Evolutionary conservation across 148 eudicot species (phyloP), one percentile per base, ranked within the genome.

Genomic region (Talinum fruticosum): DNA sequence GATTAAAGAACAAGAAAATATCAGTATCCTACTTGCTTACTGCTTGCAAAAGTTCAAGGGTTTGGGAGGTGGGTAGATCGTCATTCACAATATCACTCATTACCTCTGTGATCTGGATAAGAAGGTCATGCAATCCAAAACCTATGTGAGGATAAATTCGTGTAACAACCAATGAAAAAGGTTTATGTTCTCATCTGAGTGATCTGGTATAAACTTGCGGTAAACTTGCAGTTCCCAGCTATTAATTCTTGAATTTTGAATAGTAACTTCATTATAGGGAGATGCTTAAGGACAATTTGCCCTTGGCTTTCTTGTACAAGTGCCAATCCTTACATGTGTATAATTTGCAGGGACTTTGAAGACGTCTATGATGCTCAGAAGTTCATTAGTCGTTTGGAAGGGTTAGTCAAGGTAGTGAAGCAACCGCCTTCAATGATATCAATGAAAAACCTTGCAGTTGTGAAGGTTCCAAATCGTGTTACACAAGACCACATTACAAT

Each of bases 391-490:
- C 91, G 94, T 87, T 83, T 95, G 57, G 88, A 95, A 67, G 97
- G 99, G 49, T 86, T 93, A 45, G 94, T 96, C 26, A 93, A 76
- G 86, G 97, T 93, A 54, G 87, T 87, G 33, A 87, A 85, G 82
- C 71, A 89, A 59, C 88, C 83, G 69, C 91, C 97, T 68, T 71
- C 89, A 29, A 76, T 77, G 68, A 54, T 91, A 81, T 83, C 94
- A 79, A 41, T 86, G 24, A 82, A 78, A 57, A 85, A 93, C 71
- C 87, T 93, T 74, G 94, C 92, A 29, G 97, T 96, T 28, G 93
- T 93, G 24, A 96, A 82, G 84, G 90, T 96, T 77, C 97, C 97
- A 6, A 90, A 88, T 77, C 91, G 91, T 37, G 97, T 96, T 34
- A 89, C 91, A 4, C 87, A 93, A 71, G 88, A 84, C 18, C 80